Evolutionary conservation across 768 basidiomycete genomes (phyloP), one percentile per base, ranked within the genome.

Genomic region (Leucocoprinus sp.): DNA sequence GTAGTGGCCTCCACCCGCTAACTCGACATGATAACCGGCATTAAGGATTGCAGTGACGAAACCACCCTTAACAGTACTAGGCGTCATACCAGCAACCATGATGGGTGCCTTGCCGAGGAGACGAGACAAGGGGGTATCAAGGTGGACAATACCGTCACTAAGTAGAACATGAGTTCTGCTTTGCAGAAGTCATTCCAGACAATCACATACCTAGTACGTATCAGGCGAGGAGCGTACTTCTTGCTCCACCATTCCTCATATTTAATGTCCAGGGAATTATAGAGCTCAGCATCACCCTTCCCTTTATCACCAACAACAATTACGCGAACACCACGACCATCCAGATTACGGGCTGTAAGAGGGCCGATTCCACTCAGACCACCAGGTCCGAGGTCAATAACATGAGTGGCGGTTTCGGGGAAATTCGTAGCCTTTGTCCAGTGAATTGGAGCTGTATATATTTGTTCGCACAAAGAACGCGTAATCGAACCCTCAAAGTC

Each of bases 81-180:
- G 96, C 0, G 96, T 99, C 96, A 99, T 98, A 49, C 96, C 96
- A 39, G 93, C 95, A 29, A 99, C 93, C 96, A 98, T 98, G 65
- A 99, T 85, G 26, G 96, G 96, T 2, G 96, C 82, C 68, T 98
- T 99, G 55, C 92, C 91, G 34, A 99, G 65, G 35, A 99, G 76
- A 49, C 96, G 88, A 40, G 95, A 95, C 75, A 97, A 95, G 3
- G 92, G 86, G 0, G 95, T 97, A 63, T 99, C 93, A 55, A 99
- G 74, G 62, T 93, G 84, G 43, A 98, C 69, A 50, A 78, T 82
- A 27, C 96, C 96, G 64, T 98, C 92, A 54, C 89, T 95, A 49
- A 21, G 24, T n/a, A 14, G 24, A 18, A 19, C 6, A 39, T 39
- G 18, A 23, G 21, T 11, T 22, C 11, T 11, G 24, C 14, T 14